Evolutionary conservation across 1,284 basidiomycete species (phyloP), one percentile per base, ranked within the genome.

Genomic region (Puccinia polysora): DNA sequence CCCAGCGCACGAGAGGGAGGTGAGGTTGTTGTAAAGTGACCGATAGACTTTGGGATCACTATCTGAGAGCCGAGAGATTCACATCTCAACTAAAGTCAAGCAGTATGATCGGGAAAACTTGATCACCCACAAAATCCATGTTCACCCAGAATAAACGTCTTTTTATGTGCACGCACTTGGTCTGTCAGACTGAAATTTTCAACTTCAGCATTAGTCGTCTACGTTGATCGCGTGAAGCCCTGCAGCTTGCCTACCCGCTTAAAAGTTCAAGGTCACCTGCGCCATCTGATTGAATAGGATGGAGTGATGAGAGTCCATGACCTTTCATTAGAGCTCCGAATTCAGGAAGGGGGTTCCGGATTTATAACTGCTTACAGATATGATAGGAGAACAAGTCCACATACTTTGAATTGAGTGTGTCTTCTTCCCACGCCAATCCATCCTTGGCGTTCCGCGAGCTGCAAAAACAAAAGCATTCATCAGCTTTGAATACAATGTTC

Each of bases 351-450:
- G n/a, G n/a, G n/a, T n/a, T n/a, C n/a, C n/a, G n/a, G n/a, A n/a
- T n/a, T n/a, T n/a, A n/a, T n/a, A n/a, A n/a, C n/a, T n/a, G 49
- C 67, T 52, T 25, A 70, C 67, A 71, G 3, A 63, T 15, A 63
- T 71, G 69, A 55, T 71, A 71, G 43, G 58, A 62, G 34, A 43
- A 62, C 12, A 63, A 43, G 15, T 71, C 69, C 25, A 71, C 69
- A 43, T 55, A 20, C 32, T 43, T n/a, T 25, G 59, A 71, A 50
- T 71, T 32, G 25, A 71, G 25, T 6, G 53, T 50, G 10, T 71
- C 69, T 50, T 71, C 59, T 18, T 62, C 59, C 69, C 69, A 71
- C 25, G 55, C 65, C 32, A 18, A 34, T n/a, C 55, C 30, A 45
- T 47, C 23, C 20, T 34, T 10, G 18, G 53, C 14, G 15, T 50